Conservation (phyloP, 176 grass and related monocot species). For the Leersia perrieri region DNA sequence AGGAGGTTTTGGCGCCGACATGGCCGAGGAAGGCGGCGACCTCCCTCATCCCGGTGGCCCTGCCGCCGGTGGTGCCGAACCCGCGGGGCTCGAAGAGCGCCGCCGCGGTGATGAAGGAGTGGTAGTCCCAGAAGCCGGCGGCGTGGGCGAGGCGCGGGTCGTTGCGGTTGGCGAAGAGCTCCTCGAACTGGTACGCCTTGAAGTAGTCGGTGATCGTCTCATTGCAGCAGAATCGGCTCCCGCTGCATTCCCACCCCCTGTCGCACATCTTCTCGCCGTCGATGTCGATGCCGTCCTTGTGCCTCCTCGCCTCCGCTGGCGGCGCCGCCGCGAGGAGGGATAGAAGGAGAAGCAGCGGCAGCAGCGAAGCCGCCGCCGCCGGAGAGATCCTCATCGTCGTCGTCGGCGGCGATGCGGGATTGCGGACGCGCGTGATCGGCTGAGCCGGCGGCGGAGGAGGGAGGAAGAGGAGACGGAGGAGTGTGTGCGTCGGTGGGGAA, state of each 20-base stretch:
- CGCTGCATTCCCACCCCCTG: conserved; percentile 87
- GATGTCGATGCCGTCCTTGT: background rate
- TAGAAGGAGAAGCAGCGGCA: conserved; percentile 23
- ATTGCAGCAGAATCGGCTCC: conserved; percentile 83
- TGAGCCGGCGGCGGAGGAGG: background rate
- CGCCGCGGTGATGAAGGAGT: conserved; percentile 73
- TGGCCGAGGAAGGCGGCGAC: conserved; percentile 90
- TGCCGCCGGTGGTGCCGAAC: conserved; percentile 82
- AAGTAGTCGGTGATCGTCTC: conserved; percentile 81
- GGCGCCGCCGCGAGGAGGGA: background rate
- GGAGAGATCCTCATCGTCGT: conserved; percentile 10
- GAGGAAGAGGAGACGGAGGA: background rate
- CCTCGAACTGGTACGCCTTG: conserved; percentile 79
- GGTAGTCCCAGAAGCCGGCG: conserved; percentile 73
- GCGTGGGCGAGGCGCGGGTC: conserved; percentile 49
- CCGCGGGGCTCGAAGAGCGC: conserved; percentile 66
- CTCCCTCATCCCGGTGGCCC: conserved; percentile 61
- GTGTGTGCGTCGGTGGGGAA: conserved; percentile 24
- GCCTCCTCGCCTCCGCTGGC: conserved; percentile 17
- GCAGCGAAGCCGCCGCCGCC: conserved; percentile 24
- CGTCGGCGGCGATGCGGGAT: background rate
- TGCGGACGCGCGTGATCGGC: background rate
- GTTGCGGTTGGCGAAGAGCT: conserved; percentile 84
- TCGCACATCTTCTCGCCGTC: conserved; percentile 55
- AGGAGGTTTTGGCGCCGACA: conserved; percentile 81